Conservation (phyloP, 495 filamentous ascomycete species). For the Sabuloglossum arenarium region DNA sequence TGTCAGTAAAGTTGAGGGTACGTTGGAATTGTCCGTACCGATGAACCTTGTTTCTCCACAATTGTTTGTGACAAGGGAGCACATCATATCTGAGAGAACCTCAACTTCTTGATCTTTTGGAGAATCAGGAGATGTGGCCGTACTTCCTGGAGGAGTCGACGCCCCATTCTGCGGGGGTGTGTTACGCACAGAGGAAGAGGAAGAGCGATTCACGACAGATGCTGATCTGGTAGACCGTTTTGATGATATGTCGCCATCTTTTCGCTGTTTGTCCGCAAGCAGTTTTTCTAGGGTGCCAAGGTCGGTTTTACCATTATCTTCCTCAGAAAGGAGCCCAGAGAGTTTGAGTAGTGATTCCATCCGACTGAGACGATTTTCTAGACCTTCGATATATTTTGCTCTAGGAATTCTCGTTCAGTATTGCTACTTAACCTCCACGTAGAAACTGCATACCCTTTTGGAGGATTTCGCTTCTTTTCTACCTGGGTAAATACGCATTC, state of each 20-base stretch:
- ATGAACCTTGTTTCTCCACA: conserved; percentile 92
- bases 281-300: conserved; percentile 70
- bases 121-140: conserved; percentile 10
- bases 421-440: neutral
- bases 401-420: conserved; percentile 17
- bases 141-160: conserved; percentile 12
- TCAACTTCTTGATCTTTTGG: conserved; percentile 39
- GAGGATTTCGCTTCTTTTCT: conserved; percentile 95
- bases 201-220: neutral
- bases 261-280: conserved; percentile 41
- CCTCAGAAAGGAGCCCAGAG: conserved; percentile 71
- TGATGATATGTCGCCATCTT: neutral
- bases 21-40: conserved; percentile 30
- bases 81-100: conserved; percentile 94
- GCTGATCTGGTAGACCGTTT: neutral
- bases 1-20: neutral
- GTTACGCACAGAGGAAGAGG: neutral
- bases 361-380: conserved; percentile 81
- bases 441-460: conserved; percentile 58
- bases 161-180: conserved; percentile 6
- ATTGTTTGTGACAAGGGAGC: conserved; percentile 93
- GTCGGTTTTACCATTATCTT: conserved; percentile 74
- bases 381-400: conserved; percentile 93
- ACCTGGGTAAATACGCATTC: conserved; percentile 95
- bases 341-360: conserved; percentile 84